These are phyloP conservation scores for Chenopodium berlandieri DNA, from an alignment of 148 eudicot genomes.

Conservation along the genomic window DNA sequence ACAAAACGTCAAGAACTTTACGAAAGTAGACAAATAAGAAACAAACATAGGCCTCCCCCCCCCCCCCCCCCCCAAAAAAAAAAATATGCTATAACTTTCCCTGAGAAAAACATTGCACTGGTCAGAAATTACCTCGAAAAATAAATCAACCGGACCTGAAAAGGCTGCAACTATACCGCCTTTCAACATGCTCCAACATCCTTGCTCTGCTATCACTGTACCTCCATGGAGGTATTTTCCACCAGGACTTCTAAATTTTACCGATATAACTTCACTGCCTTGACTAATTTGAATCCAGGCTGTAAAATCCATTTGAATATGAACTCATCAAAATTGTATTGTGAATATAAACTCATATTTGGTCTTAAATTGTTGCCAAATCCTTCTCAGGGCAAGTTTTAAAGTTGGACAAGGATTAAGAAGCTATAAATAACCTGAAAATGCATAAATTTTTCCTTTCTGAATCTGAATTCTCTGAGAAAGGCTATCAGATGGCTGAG, in stretches of 20 bases:
- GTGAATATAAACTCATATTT: background rate
- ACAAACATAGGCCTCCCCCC: background rate
- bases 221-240: constrained; percentile 38
- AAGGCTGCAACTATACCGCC: constrained; percentile 47
- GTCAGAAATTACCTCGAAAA: constrained; percentile 32
- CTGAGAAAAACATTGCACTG: background rate
- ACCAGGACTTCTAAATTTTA: constrained; percentile 23
- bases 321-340: background rate
- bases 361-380: background rate
- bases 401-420: background rate
- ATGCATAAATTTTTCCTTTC: constrained; percentile 41
- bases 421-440: constrained; percentile 40
- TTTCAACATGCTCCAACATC: constrained; percentile 76
- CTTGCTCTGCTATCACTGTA: constrained; percentile 48
- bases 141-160: constrained; percentile 31
- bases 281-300: constrained; percentile 60
- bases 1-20: background rate
- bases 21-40: background rate
- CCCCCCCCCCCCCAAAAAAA: too few species aligned
- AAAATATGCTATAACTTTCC: background rate
- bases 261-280: constrained; percentile 42
- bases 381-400: background rate
- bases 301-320: constrained; percentile 5
- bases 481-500: constrained; percentile 40
- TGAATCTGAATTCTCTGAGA: constrained; percentile 38